phyloP scores from a whole-genome alignment of 2,329 filamentous ascomycete species.

The Trichoderma hamatum region DNA sequence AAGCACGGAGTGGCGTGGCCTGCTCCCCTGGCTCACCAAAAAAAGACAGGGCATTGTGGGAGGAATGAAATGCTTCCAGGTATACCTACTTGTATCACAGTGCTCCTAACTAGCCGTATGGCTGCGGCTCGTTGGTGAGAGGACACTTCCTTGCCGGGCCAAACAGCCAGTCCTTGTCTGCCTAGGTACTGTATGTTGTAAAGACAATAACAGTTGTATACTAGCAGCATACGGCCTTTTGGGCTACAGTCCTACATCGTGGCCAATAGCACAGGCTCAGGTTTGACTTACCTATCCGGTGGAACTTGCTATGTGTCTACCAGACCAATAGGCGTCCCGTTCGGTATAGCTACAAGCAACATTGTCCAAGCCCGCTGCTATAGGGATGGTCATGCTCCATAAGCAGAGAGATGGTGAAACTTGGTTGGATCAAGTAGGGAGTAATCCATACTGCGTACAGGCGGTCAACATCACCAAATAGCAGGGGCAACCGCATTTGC shows the following conservation, averaged over 20 bases:
- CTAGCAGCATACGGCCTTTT: background rate
- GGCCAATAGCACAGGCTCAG: background rate
- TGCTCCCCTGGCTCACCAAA: background rate
- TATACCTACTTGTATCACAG: background rate
- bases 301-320: background rate
- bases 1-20: background rate
- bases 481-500: background rate
- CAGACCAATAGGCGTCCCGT: background rate
- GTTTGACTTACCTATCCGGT: background rate
- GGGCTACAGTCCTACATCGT: background rate
- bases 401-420: conserved; percentile 22
- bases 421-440: background rate
- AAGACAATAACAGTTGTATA: no score
- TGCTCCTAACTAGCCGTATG: background rate
- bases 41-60: background rate
- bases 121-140: background rate
- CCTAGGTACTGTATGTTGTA: no score
- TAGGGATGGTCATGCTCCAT: background rate
- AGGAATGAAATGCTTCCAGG: background rate
- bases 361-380: background rate
- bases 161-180: no score
- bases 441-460: background rate
- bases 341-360: background rate
- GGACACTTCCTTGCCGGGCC: background rate
- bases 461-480: conserved; percentile 7